These are phyloP conservation scores for Pontederia paniculata DNA, from an alignment of 176 grass and related monocot species.

Conservation along the genomic window DNA sequence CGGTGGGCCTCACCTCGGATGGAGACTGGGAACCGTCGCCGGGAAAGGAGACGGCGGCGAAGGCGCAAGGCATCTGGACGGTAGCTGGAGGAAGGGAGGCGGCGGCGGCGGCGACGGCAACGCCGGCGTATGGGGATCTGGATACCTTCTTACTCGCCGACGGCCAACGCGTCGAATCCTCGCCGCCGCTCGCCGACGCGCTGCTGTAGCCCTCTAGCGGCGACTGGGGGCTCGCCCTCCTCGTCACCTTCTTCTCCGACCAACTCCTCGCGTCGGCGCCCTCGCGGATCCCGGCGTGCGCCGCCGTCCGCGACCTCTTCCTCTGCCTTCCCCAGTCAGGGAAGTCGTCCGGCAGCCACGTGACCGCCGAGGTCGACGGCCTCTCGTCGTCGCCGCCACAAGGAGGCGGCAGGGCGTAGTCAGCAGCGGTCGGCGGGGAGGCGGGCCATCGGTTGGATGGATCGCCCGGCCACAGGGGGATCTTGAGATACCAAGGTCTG, in stretches of 20 bases:
- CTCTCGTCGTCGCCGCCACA: background rate
- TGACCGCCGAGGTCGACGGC: background rate
- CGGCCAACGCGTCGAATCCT: conserved; percentile 38
- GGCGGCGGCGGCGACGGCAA: background rate
- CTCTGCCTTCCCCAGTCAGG: background rate
- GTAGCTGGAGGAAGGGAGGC: too few relatives aligned
- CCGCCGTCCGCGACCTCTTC: background rate
- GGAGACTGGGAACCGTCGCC: background rate
- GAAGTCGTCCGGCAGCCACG: conserved; percentile 12
- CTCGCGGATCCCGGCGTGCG: background rate
- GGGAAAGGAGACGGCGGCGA: background rate
- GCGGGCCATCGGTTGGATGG: background rate
- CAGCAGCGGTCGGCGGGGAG: too few relatives aligned
- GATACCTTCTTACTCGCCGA: background rate
- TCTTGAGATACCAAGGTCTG: too few relatives aligned
- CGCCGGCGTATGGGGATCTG: background rate
- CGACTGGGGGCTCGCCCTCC: conserved; percentile 30
- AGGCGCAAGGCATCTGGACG: background rate
- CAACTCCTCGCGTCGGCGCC: background rate
- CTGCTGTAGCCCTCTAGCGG: conserved; percentile 32
- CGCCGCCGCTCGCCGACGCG: conserved; percentile 45
- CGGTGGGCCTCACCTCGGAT: too few relatives aligned
- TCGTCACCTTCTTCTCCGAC: background rate
- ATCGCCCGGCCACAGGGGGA: too few relatives aligned
- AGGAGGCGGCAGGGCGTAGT: background rate